Base-by-base conservation (phyloP, 345 rosid species). In the Bruguiera gymnorhiza region DNA sequence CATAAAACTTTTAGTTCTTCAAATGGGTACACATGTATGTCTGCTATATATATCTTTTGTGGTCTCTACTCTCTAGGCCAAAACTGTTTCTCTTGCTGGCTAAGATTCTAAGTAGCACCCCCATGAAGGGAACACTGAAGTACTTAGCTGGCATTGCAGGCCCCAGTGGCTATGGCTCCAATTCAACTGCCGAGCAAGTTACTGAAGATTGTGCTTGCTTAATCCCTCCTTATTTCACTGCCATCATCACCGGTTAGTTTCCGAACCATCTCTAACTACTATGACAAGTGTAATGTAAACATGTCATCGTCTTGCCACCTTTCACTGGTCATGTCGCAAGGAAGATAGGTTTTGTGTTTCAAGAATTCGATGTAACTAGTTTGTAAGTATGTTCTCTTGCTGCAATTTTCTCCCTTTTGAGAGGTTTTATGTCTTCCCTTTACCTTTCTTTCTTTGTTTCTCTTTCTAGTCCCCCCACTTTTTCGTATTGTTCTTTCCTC, bases 111-210 rank as follows among this genome's bases (percentile, higher is more conserved):
- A 56, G 36, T 68, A 64, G 27, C 72, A n/a, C 48, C 55, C 62
- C 58, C 66, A 94, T 94, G 98, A 94, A 91, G 80, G 95, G 80
- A 74, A 82, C 96, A 36, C 67, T 89, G 19, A 85, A 76, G 72
- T 94, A 94, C 81, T 80, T 94, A 27, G 93, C 97, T 60, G 97
- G 97, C 69, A 85, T 88, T 74, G 93, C 95, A 48, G 98, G 97
- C 19, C 93, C 97, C 20, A 94, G 95, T 69, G 98, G 97, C 37
- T 91, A 80, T 83, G 97, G 98, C 82, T 94, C 98, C 18, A 89
- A 84, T 58, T 82, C 98, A 29, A 91, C 97, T 8, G 98, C 98
- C 57, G 93, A 94, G 48, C 90, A 87, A 83, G 97, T 91, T 70
- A 82, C 90, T 36, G 75, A 76, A 39, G 73, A 75, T 62, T 79